Evolutionary conservation across 805 yeast genomes (phyloP), one percentile per base, ranked within the genome.

Genomic region (Yamadazyma kitorensis): DNA sequence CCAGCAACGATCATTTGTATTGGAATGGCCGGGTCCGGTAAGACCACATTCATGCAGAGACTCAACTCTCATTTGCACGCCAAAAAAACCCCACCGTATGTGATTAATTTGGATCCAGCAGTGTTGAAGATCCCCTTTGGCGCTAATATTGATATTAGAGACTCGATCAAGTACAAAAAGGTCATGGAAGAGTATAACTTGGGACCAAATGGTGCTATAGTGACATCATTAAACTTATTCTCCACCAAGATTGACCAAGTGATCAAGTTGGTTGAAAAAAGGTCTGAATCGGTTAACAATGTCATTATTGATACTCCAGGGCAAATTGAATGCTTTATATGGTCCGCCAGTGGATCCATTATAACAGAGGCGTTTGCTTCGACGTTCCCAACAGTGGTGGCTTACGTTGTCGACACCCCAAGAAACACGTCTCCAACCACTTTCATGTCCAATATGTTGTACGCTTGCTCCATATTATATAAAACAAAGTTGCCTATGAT

Each of bases 201-300:
- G 38, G 99, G 99, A 0, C 99, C 99, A 10, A 93, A 93, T 55
- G 99, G 99, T 37, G 98, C 98, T 2, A 93, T 93, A 54, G 96
- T 94, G 44, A 93, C 98, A 0, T 86, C 96, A 14, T 69, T 93
- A 41, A 93, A 93, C 55, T 66, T 93, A 33, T 93, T 93, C 54
- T 70, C 96, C 31, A 93, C 99, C 10, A 93, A 93, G 61, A 87
- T 93, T 38, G 99, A 93, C 57, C 98, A 93, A 63, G 97, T 93
- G 4, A 80, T 93, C 31, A 74, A 76, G 24, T 67, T 93, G 24
- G 84, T 91, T 14, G 95, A 88, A 51, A 87, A 88, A 53, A 77
- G 91, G 47, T 64, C 80, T 1, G 72, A 68, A 15, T 44, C 46
- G n/a, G 57, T 59, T 45, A 59, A 77, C 14, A 82, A 88, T 56